A percentile compares a stretch with the other conserved stretches of the same genome.
Conservation (phyloP, 306 rosid genomes). For the Cucumis melo region DNA sequence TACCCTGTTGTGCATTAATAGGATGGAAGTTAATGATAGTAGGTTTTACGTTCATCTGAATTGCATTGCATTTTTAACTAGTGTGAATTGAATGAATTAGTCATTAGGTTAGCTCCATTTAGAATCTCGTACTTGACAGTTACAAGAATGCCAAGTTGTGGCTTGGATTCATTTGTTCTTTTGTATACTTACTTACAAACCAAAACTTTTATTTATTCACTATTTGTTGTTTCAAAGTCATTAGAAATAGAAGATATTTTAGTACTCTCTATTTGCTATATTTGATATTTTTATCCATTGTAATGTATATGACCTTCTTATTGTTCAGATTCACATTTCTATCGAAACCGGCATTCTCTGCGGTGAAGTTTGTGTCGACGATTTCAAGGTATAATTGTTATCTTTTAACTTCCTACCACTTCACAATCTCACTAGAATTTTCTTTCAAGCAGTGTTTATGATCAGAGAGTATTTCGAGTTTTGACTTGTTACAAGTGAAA, state of each 20-base stretch:
- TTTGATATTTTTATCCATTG: no score
- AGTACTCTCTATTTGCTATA: no score
- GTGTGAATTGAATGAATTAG: no score
- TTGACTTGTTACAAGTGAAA: no score
- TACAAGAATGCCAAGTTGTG: no score
- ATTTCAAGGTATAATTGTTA: neutral
- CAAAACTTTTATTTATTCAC: no score
- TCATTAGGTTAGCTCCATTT: no score
- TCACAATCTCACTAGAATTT: neutral
- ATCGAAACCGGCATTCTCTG: neutral
- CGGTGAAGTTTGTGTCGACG: neutral
- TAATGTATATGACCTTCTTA: neutral
- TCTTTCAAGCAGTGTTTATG: neutral
- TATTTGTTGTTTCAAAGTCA: no score
- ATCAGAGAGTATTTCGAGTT: constrained; percentile 13
- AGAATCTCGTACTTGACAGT: no score
- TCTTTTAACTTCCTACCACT: neutral
- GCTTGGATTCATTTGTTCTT: no score
- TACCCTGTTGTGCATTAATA: neutral
- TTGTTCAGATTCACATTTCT: constrained; percentile 8
- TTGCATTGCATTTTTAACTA: neutral
- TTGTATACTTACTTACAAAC: no score
- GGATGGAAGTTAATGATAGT: neutral
- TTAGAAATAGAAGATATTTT: no score
- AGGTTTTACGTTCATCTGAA: neutral